These are phyloP conservation scores for Citrus sinensis DNA, from an alignment of 345 rosid genomes.

Conservation along the genomic window DVS_A1.0 CM039165.1:36234001-36234500, in stretches of 20 bases:
- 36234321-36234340: slow-evolving; percentile 68
- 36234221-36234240: slow-evolving; percentile 31
- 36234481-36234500: slow-evolving; percentile 14
- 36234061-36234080: slow-evolving; percentile 2
- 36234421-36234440: slow-evolving; percentile 17
- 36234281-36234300: slow-evolving; percentile 38
- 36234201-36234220: slow-evolving; percentile 20
- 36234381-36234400: neutral
- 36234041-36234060: neutral
- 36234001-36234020: slow-evolving; percentile 15
- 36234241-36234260: neutral
- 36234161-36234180: slow-evolving; percentile 31
- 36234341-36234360: slow-evolving; percentile 89
- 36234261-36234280: slow-evolving; percentile 31
- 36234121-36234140: slow-evolving; percentile 30
- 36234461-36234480: slow-evolving; percentile 2
- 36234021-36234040: neutral
- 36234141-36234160: slow-evolving; percentile 35
- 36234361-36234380: slow-evolving; percentile 29
- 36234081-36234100: slow-evolving; percentile 24
- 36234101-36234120: slow-evolving; percentile 36
- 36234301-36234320: slow-evolving; percentile 27
- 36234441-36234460: slow-evolving; percentile 7
- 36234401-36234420: slow-evolving; percentile 22
- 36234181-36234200: slow-evolving; percentile 23